Percentiles rank a stretch among this genome's conserved stretches.
These are phyloP conservation scores for Eucalyptus cloeziana DNA, from an alignment of 345 rosid genomes.

Conservation along the genomic window DNA sequence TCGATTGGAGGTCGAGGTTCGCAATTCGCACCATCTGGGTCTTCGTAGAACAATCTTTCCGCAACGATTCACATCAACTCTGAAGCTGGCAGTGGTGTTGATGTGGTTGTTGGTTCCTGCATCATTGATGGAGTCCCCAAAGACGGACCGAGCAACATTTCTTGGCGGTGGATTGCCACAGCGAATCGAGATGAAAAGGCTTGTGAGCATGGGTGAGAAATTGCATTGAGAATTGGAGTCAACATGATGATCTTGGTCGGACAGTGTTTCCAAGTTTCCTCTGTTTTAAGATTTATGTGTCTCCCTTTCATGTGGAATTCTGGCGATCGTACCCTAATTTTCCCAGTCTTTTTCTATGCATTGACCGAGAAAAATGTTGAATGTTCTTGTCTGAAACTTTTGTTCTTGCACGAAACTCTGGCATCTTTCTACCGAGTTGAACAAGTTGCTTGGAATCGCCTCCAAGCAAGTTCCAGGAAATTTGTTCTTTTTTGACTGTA, in stretches of 20 bases:
- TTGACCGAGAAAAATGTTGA: not conserved
- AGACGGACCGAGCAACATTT: slow-evolving; percentile 19
- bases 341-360: not conserved
- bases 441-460: not conserved
- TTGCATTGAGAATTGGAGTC: not conserved
- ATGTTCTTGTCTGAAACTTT: not conserved
- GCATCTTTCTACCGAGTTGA: not conserved
- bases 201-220: not conserved
- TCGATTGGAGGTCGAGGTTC: no score
- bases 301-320: not conserved
- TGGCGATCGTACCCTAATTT: not conserved
- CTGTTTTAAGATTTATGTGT: not conserved
- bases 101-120: slow-evolving; percentile 31
- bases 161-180: not conserved
- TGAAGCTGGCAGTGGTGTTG: slow-evolving; percentile 5
- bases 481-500: not conserved
- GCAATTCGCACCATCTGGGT: no score
- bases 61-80: no score
- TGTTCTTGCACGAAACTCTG: not conserved
- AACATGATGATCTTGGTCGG: not conserved
- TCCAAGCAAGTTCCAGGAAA: not conserved
- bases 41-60: no score
- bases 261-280: not conserved
- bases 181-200: not conserved
- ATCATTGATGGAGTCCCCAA: slow-evolving; percentile 39